These are phyloP conservation scores for Nicotiana otophora DNA, from an alignment of 257 asterid species.

Conservation along the genomic window DNA sequence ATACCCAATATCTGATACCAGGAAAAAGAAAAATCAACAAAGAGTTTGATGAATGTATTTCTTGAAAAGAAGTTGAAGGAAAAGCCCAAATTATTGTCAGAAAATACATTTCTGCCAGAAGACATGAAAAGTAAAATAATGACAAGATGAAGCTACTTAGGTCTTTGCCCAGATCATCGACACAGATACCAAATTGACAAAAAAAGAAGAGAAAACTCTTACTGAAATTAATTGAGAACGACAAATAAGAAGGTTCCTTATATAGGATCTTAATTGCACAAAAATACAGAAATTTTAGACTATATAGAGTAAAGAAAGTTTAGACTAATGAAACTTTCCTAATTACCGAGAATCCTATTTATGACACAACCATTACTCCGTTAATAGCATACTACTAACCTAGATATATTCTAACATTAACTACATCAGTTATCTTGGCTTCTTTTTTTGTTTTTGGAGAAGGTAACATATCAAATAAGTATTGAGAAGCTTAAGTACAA, in stretches of 20 bases:
- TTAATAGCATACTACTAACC: not conserved
- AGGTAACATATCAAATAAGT: too few species aligned
- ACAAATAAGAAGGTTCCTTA: not conserved
- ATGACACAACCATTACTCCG: not conserved
- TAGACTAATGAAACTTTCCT: conserved; percentile 2
- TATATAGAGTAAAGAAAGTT: not conserved
- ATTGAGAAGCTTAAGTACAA: too few species aligned
- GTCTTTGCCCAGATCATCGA: not conserved
- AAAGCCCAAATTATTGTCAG: not conserved
- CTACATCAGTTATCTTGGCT: not conserved
- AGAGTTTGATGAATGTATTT: not conserved
- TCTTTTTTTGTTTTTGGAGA: too few species aligned
- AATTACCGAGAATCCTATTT: not conserved
- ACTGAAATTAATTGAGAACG: not conserved
- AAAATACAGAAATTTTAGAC: not conserved
- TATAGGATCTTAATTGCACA: not conserved
- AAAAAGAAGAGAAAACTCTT: not conserved
- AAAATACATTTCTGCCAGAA: not conserved
- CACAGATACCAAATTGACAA: not conserved
- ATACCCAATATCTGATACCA: not conserved
- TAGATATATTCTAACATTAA: not conserved
- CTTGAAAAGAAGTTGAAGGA: not conserved
- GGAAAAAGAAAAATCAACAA: not conserved
- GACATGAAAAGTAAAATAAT: too few species aligned
- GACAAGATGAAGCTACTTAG: not conserved